Conservation (phyloP, 2,329 filamentous ascomycete genomes). For the Penicillium sp. region DNA sequence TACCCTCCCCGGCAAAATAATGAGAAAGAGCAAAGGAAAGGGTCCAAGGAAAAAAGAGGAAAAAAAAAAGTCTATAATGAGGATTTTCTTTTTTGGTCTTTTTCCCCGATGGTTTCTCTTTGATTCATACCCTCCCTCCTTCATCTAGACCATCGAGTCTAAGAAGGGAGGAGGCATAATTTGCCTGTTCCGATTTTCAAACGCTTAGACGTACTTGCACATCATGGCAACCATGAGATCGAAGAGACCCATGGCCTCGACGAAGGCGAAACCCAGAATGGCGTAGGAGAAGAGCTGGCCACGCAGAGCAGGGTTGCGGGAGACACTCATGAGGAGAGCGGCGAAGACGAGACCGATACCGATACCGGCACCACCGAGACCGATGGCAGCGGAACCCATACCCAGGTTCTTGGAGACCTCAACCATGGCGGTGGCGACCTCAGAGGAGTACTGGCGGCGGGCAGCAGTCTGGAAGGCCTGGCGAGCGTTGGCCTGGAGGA, state of each 20-base stretch:
- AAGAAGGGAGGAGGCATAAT: neutral
- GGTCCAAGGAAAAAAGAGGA: constrained; percentile 17
- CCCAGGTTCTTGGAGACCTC: constrained; percentile 89
- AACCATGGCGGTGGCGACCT: constrained; percentile 83
- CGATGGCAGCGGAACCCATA: constrained; percentile 87
- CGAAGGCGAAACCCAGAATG: constrained; percentile 95
- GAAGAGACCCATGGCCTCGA: constrained; percentile 79
- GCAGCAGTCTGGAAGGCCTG: constrained; percentile 62
- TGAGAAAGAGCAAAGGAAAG: constrained; percentile 8
- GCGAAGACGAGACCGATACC: constrained; percentile 96
- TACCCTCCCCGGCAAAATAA: constrained; percentile 33
- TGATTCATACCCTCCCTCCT: neutral
- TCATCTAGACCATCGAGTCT: neutral
- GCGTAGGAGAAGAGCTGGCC: constrained; percentile 95
- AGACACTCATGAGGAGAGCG: constrained; percentile 83
- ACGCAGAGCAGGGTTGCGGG: constrained; percentile 92
- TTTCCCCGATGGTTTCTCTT: neutral
- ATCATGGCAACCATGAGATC: constrained; percentile 91
- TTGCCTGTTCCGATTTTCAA: constrained; percentile 15
- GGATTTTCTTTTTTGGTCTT: constrained; percentile 10
- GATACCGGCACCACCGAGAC: constrained; percentile 90
- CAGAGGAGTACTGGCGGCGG: constrained; percentile 80
- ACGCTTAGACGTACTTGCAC: constrained; percentile 74
- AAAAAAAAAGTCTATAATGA: constrained; percentile 13
- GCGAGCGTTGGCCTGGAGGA: constrained; percentile 68